Conservation (phyloP, 2,329 filamentous ascomycete species). For the Colletotrichum sp. region DNA sequence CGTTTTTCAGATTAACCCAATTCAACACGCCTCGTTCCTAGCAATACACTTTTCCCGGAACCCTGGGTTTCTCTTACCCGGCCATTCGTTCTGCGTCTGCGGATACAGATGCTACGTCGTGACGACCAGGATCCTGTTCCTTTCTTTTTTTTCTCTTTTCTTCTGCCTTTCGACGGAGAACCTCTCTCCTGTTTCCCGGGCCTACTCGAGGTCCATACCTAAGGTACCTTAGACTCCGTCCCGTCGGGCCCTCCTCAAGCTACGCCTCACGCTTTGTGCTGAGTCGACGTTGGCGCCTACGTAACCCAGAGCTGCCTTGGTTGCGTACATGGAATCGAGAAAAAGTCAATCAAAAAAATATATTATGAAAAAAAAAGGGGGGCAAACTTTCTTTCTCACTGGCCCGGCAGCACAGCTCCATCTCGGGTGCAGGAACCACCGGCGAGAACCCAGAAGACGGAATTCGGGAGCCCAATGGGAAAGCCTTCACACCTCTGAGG, state of each 20-base stretch:
- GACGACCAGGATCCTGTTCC: neutral
- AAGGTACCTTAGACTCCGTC: neutral
- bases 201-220: neutral
- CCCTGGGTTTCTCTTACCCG: slow-evolving; percentile 1
- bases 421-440: neutral
- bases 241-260: neutral
- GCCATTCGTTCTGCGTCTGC: neutral
- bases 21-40: neutral
- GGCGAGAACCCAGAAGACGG: neutral
- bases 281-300: neutral
- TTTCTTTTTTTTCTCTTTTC: neutral
- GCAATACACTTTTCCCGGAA: neutral
- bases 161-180: neutral
- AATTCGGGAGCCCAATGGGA: neutral
- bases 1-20: neutral
- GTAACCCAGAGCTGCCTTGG: neutral
- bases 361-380: neutral
- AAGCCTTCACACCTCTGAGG: neutral
- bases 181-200: neutral
- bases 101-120: neutral
- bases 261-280: neutral
- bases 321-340: neutral
- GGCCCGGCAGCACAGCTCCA: neutral
- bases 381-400: slow-evolving; percentile 8
- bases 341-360: neutral